Percentiles rank a stretch among this genome's conserved stretches.
Evolutionary conservation across 2,329 filamentous ascomycete genomes (phyloP).

Genomic region (Xylariaceae sp.): DNA sequence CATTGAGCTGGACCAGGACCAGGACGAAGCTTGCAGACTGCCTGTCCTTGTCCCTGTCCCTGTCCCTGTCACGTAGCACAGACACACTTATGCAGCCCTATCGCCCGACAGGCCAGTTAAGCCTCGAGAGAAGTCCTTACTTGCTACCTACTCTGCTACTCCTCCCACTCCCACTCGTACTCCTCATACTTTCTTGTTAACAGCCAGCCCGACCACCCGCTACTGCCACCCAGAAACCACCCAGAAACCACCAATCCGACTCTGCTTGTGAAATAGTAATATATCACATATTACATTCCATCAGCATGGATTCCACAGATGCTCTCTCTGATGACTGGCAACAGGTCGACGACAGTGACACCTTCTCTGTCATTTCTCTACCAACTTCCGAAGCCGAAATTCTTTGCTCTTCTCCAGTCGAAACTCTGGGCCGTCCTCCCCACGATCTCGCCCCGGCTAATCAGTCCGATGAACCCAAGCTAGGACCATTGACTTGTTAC

Average conservation of each 20-base stretch:
- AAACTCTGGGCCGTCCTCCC: not conserved
- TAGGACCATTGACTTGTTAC: not conserved
- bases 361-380: conserved; percentile 26
- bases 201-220: too few relatives aligned
- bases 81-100: not conserved
- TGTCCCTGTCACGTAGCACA: too few relatives aligned
- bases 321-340: conserved; percentile 28
- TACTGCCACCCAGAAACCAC: too few relatives aligned
- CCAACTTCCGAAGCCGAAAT: conserved; percentile 20
- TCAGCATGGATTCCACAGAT: conserved; percentile 9
- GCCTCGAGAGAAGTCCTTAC: not conserved
- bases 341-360: conserved; percentile 22
- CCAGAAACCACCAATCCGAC: not conserved
- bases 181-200: too few relatives aligned
- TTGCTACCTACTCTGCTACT: not conserved
- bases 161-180: too few relatives aligned
- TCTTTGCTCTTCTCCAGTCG: not conserved
- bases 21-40: too few relatives aligned
- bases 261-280: not conserved
- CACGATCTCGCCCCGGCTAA: conserved; percentile 2
- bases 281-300: not conserved
- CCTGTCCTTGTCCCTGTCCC: too few relatives aligned
- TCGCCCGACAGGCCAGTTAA: not conserved
- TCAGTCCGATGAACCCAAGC: not conserved
- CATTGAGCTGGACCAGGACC: too few relatives aligned